Conservation (phyloP, 441 rosid genomes). For the Adansonia gregorii region DNA sequence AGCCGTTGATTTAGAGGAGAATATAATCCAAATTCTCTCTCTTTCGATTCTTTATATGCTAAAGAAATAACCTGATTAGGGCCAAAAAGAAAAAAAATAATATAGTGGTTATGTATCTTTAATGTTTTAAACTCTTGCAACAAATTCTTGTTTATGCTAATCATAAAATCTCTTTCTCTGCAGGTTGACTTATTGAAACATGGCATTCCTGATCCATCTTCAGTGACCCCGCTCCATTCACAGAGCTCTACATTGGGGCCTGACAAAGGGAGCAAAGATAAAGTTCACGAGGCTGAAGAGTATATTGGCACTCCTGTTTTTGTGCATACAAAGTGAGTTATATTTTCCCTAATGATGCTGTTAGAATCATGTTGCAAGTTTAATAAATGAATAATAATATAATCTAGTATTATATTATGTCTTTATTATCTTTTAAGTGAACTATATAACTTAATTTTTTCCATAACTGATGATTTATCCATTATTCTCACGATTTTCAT, state of each 20-base stretch:
- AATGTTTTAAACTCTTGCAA: neutral
- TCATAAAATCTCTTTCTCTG: slow-evolving; percentile 19
- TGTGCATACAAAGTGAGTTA: slow-evolving; percentile 77
- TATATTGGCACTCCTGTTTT: slow-evolving; percentile 75
- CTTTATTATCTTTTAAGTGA: neutral
- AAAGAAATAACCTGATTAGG: slow-evolving; percentile 11
- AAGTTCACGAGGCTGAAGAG: slow-evolving; percentile 53
- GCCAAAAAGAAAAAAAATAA: neutral
- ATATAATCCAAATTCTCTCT: neutral
- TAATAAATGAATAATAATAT: neutral
- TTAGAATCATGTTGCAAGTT: slow-evolving; percentile 10
- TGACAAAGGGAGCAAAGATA: slow-evolving; percentile 60
- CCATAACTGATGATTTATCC: neutral
- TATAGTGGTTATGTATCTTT: neutral
- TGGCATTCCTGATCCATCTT: slow-evolving; percentile 84
- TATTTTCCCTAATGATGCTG: neutral
- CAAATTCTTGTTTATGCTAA: slow-evolving; percentile 15
- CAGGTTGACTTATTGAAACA: slow-evolving; percentile 89
- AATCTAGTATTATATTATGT: neutral
- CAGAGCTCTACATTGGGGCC: slow-evolving; percentile 48
- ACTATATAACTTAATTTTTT: neutral
- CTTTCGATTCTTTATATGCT: neutral
- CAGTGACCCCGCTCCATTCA: slow-evolving; percentile 43
- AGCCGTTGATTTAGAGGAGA: neutral
- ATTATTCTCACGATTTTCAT: neutral